Base-by-base conservation (phyloP, 2,329 filamentous ascomycete species). In the Fusarium tanahbumbuense region DNA sequence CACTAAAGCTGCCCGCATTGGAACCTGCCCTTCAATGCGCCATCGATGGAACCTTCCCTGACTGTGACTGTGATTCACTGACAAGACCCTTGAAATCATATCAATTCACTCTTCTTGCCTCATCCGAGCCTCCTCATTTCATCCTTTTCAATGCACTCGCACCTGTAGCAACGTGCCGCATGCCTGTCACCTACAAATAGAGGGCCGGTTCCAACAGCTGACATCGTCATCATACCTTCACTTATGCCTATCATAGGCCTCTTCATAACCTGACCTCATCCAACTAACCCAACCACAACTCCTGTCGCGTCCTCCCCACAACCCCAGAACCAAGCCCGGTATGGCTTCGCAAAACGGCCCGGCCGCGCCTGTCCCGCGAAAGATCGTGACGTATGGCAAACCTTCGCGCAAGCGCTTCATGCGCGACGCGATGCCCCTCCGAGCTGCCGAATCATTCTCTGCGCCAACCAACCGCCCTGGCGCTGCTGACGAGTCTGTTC, bases 301-400 rank as follows among this genome's bases (percentile, higher is more conserved):
- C 50, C 60, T 27, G 27, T 48, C 45, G 55, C 52, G 41, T 55
- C 60, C 52, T 53, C 48, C 62, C 48, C 30, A 27, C 37, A 48
- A 53, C 27, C 52, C 23, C 52, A 28, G 62, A 42, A 55, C 30
- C 49, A 30, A 66, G 52, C 54, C 56, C 58, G 44, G 52, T 41
- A 76, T 75, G 66, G 54, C 67, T 56, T 71, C 72, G 45, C 65
- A 65, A 55, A 67, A 59, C 20, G 67, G 70, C 34, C 47, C 75
- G 40, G 48, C 73, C n/a, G 63, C 73, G 40, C 66, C 73, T 25
- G 44, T 64, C 44, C 64, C 65, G 56, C 75, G 67, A 59, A 75
- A 72, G 60, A 46, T 76, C 22, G 57, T 73, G 59, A 77, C 75
- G 8, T 77, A 77, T 55, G 75, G 75, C 46, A 77, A 75, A 49